phyloP scores from a whole-genome alignment of 2,329 filamentous ascomycete species.

The Ophiostoma piceae region DNA sequence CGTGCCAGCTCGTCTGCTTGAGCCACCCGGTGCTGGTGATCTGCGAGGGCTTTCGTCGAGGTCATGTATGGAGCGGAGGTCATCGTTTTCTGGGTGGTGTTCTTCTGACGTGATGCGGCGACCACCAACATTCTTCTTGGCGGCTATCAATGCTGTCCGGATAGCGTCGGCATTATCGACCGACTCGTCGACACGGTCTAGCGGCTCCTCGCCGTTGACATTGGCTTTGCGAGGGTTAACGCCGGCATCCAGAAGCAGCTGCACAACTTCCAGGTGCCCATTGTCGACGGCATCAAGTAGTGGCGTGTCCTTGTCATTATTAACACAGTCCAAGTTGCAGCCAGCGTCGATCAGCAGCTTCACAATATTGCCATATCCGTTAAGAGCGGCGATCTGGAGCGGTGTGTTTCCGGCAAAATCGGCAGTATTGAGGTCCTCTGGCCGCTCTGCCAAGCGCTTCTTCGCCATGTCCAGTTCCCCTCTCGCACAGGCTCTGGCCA shows the following conservation, averaged over 20 bases:
- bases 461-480: conserved; percentile 77
- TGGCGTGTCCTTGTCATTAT: conserved; percentile 84
- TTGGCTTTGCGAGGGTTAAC: conserved; percentile 90
- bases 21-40: conserved; percentile 45
- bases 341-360: conserved; percentile 78
- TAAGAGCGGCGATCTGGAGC: conserved; percentile 83
- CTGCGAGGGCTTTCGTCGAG: conserved; percentile 55
- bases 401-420: conserved; percentile 97
- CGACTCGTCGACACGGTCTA: conserved; percentile 73
- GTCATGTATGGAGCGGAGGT: conserved; percentile 47
- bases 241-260: conserved; percentile 73
- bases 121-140: conserved; percentile 51
- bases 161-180: conserved; percentile 77
- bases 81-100: conserved; percentile 47
- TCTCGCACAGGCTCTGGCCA: conserved; percentile 84
- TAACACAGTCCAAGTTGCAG: conserved; percentile 74
- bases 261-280: conserved; percentile 82
- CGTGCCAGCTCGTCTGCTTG: conserved; percentile 46
- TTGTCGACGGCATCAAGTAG: conserved; percentile 96
- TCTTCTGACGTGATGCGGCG: conserved; percentile 55
- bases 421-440: conserved; percentile 79
- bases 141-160: conserved; percentile 59
- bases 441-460: conserved; percentile 67
- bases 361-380: conserved; percentile 82
- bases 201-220: conserved; percentile 83